phyloP scores from a whole-genome alignment of 805 yeast species.

The Groenewaldozyma tartarivorans region DNA sequence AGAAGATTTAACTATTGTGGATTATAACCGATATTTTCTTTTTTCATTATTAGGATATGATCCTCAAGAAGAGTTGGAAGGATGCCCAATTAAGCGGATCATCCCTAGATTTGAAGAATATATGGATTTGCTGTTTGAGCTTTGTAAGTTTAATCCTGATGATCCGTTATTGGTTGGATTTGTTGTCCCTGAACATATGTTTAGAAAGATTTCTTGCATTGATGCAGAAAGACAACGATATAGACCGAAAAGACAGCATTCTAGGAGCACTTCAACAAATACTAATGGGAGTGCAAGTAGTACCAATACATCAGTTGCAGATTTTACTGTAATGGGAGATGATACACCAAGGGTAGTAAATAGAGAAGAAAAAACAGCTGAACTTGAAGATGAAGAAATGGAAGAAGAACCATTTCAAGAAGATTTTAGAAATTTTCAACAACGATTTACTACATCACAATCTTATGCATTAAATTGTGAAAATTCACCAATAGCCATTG shows the following conservation, averaged over 20 bases:
- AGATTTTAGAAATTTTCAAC: conserved; percentile 16
- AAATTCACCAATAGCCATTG: conserved; percentile 57
- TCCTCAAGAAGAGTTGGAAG: conserved; percentile 23
- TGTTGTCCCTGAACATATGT: conserved; percentile 86
- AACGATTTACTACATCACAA: conserved; percentile 33
- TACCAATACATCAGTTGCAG: background rate
- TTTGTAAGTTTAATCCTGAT: conserved; percentile 3
- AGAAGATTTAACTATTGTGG: conserved; percentile 40
- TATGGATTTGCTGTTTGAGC: conserved; percentile 33
- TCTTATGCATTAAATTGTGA: conserved; percentile 60
- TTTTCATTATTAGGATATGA: conserved; percentile 66
- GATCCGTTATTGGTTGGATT: conserved; percentile 41
- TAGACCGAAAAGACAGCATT: background rate
- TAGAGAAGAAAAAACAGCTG: too few relatives aligned
- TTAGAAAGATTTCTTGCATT: conserved; percentile 40
- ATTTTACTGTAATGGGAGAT: background rate
- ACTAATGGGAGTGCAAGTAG: background rate
- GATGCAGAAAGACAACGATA: conserved; percentile 2
- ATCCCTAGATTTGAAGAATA: conserved; percentile 54
- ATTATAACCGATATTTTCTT: conserved; percentile 71
- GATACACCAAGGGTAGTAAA: too few relatives aligned
- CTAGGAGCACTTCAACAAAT: background rate
- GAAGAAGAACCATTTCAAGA: background rate
- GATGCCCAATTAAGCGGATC: conserved; percentile 43
- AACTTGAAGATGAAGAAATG: too few relatives aligned